Evolutionary conservation across 495 filamentous ascomycete genomes (phyloP).

Genomic region (Penicillium steckii): DNA sequence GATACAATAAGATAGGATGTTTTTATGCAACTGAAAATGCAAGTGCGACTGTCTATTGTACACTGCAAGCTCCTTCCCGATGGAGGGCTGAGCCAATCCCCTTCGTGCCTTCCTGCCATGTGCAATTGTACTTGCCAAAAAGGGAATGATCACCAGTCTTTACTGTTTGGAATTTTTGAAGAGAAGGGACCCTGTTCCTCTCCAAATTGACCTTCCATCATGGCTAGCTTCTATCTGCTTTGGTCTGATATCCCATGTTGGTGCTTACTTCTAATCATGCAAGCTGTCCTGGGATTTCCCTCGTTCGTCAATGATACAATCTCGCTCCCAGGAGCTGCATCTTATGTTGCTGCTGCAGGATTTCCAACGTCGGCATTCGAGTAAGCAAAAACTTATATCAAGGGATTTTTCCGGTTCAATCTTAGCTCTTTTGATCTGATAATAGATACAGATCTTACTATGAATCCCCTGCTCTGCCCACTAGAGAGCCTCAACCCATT

Average conservation of each 20-base stretch:
- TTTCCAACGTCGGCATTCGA: constrained; percentile 56
- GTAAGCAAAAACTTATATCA: constrained; percentile 20
- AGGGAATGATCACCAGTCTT: background rate
- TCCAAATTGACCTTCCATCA: background rate
- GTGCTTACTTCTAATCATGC: constrained; percentile 6
- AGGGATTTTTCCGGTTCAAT: background rate
- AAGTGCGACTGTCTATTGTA: too few relatives aligned
- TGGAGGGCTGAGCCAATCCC: too few relatives aligned
- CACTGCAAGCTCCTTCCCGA: too few relatives aligned
- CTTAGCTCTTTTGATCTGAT: background rate
- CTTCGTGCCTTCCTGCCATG: background rate
- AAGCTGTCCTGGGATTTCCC: constrained; percentile 8
- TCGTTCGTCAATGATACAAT: background rate
- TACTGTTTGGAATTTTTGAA: too few relatives aligned
- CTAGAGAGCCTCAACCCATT: constrained; percentile 56
- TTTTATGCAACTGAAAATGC: too few relatives aligned
- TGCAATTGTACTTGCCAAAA: background rate
- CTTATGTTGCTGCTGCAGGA: constrained; percentile 49
- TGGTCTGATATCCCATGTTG: background rate
- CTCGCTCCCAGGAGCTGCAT: constrained; percentile 34
- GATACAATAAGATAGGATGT: too few relatives aligned
- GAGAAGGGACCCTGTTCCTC: background rate
- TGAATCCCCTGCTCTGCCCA: constrained; percentile 49
- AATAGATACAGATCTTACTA: constrained; percentile 39
- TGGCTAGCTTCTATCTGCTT: background rate